These are phyloP conservation scores for Podila epicladia DNA, from an alignment of 192 early-diverging fungal species.

Conservation along the genomic window DNA sequence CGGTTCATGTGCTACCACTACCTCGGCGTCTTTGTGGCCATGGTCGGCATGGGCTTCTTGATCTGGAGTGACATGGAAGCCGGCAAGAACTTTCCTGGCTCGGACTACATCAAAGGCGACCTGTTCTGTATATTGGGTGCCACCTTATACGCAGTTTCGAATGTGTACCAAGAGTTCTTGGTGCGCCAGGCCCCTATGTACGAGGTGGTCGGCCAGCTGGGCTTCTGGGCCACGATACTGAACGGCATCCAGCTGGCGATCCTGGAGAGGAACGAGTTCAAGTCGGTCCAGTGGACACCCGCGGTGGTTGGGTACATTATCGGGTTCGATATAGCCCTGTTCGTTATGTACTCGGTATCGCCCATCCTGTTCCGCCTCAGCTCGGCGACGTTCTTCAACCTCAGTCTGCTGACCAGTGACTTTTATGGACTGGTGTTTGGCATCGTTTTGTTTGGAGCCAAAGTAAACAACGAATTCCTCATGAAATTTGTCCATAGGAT, in stretches of 20 bases:
- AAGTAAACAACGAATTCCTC: slow-evolving; percentile 38
- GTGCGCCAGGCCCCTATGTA: slow-evolving; percentile 78
- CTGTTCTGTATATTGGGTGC: slow-evolving; percentile 78
- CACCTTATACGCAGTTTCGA: slow-evolving; percentile 79
- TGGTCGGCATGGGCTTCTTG: slow-evolving; percentile 75
- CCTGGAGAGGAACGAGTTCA: slow-evolving; percentile 69
- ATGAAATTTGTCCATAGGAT: background rate
- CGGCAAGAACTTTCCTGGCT: slow-evolving; percentile 64
- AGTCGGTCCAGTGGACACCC: slow-evolving; percentile 57
- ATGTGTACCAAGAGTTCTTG: slow-evolving; percentile 76
- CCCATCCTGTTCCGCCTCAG: slow-evolving; percentile 78
- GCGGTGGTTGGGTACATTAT: slow-evolving; percentile 69
- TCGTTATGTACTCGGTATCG: slow-evolving; percentile 73
- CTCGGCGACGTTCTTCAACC: slow-evolving; percentile 81
- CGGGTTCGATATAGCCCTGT: slow-evolving; percentile 74
- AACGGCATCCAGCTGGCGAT: slow-evolving; percentile 78
- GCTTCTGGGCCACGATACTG: slow-evolving; percentile 77
- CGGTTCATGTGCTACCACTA: slow-evolving; percentile 74
- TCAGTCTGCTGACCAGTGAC: slow-evolving; percentile 81
- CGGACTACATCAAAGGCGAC: slow-evolving; percentile 72
- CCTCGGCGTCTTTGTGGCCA: slow-evolving; percentile 71
- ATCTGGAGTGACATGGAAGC: slow-evolving; percentile 73
- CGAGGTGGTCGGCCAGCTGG: slow-evolving; percentile 79
- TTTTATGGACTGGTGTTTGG: slow-evolving; percentile 84
- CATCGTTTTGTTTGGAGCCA: slow-evolving; percentile 71